Base-by-base conservation (phyloP, 2,329 filamentous ascomycete genomes). In the Graphiopsis chlorocephala region DNA sequence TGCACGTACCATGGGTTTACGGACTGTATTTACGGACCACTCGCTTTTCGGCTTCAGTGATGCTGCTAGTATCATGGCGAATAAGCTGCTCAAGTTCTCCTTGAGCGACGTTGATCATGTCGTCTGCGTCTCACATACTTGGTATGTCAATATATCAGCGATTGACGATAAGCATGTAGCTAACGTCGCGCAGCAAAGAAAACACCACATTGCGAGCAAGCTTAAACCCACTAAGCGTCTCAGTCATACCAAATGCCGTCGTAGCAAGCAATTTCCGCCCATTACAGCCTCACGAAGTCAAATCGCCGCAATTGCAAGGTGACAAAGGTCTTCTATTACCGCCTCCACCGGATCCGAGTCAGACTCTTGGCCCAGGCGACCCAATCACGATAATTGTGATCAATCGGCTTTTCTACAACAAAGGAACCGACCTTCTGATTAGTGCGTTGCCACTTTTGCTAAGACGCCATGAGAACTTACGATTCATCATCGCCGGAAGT, bases 21-120 rank as follows among this genome's bases (percentile, higher is more conserved):
- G 93, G 59, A 97, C 96, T 0, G 94, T 97, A 52, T 98, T 98
- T 74, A 99, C 95, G 0, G 95, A 99, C 74, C 95, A 99, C 78
- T 97, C 93, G 47, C 84, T 99, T 3, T 98, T 98, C 80, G 95
- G 95, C 1, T 99, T 99, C 74, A 95, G 94, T 53, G 96, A 99
- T 78, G 93, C 95, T 0, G 92, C 88, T 1, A 98, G 94, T 69
- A 99, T 99, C 68, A 82, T 99, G 65, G 96, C 94, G 33, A 99
- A 99, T 77, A 99, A 99, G 80, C 82, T 99, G 45, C 84, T 99
- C 64, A 99, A 99, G 77, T 99, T 99, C 74, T 94, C 88, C 0
- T 77, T 99, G 68, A 98, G 94, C 76, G 95, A 99, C 75, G 93
- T 99, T 15, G 95, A 98, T 74, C 95, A 99, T 83, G 93, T 96